Conservation (phyloP, 371 early-diverging fungal species). For the Lichtheimia ramosa region DNA sequence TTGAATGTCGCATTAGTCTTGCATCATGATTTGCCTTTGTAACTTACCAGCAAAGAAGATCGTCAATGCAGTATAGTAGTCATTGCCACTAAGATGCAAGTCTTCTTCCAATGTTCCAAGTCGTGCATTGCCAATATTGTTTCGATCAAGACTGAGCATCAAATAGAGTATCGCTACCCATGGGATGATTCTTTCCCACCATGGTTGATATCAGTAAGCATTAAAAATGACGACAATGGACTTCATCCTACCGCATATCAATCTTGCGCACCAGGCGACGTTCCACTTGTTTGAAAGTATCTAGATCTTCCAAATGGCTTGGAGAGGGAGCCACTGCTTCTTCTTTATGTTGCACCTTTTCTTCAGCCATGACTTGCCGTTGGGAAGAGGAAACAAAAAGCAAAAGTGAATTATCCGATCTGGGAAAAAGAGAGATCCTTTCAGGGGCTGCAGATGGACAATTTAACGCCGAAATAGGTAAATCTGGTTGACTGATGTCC, state of each 20-base stretch:
- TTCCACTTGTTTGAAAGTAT: slow-evolving; percentile 1
- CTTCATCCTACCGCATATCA: slow-evolving; percentile 11
- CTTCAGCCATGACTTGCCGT: neutral
- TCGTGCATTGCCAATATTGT: slow-evolving; percentile 50
- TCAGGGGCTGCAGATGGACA: too few species aligned
- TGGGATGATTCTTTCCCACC: slow-evolving; percentile 31
- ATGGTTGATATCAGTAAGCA: too few species aligned
- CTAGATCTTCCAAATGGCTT: neutral
- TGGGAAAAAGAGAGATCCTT: too few species aligned
- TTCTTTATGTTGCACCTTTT: neutral
- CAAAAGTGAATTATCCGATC: too few species aligned
- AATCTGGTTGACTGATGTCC: too few species aligned
- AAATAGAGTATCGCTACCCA: slow-evolving; percentile 40
- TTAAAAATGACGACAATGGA: neutral
- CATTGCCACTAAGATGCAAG: slow-evolving; percentile 32
- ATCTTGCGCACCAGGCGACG: slow-evolving; percentile 15
- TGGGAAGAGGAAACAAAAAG: too few species aligned
- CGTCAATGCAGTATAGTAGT: slow-evolving; percentile 41
- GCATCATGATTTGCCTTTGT: neutral
- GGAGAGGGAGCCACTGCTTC: neutral
- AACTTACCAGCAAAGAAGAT: slow-evolving; percentile 42
- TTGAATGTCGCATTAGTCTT: neutral
- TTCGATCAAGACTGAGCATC: slow-evolving; percentile 39
- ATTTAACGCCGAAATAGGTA: too few species aligned
- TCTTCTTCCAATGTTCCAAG: slow-evolving; percentile 38